These are phyloP conservation scores for Aspergillus caelatus DNA, from an alignment of 2,329 filamentous ascomycete genomes.

Conservation along the genomic window DNA sequence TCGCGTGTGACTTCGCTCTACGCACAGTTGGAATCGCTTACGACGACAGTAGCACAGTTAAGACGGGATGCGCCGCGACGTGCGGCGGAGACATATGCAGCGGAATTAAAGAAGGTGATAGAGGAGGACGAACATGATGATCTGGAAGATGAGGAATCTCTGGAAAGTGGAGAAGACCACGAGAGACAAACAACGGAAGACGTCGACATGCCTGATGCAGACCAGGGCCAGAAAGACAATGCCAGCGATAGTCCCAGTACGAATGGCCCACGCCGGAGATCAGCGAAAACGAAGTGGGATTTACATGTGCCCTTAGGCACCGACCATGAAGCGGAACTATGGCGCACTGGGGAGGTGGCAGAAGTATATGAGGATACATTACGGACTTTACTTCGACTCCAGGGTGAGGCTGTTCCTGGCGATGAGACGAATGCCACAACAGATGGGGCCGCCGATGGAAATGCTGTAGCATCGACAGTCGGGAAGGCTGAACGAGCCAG, in stretches of 20 bases:
- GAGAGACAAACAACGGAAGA: slow-evolving; percentile 9
- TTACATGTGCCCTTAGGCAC: slow-evolving; percentile 37
- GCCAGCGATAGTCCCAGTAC: slow-evolving; percentile 1
- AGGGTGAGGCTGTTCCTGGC: slow-evolving; percentile 35
- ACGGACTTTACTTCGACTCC: slow-evolving; percentile 41
- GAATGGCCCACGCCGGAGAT: neutral
- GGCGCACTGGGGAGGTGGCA: slow-evolving; percentile 46
- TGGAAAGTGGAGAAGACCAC: slow-evolving; percentile 24
- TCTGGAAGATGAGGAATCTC: slow-evolving; percentile 53
- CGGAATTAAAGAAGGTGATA: slow-evolving; percentile 38
- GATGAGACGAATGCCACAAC: slow-evolving; percentile 22
- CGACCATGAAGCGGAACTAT: slow-evolving; percentile 39
- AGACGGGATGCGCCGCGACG: slow-evolving; percentile 47
- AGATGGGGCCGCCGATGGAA: slow-evolving; percentile 30
- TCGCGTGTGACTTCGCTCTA: slow-evolving; percentile 48
- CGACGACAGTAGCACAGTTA: slow-evolving; percentile 50
- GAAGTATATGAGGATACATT: slow-evolving; percentile 46
- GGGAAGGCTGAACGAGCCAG: slow-evolving; percentile 51
- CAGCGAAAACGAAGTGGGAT: slow-evolving; percentile 29
- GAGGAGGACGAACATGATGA: slow-evolving; percentile 54
- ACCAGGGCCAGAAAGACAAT: neutral
- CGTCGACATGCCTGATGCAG: slow-evolving; percentile 23
- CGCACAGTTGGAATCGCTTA: slow-evolving; percentile 51
- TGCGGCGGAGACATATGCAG: slow-evolving; percentile 44
- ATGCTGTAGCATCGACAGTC: slow-evolving; percentile 48